Percentiles rank a stretch among this genome's conserved stretches.
phyloP scores from a whole-genome alignment of 2,329 filamentous ascomycete genomes.

The Apiospora phragmitis region DNA sequence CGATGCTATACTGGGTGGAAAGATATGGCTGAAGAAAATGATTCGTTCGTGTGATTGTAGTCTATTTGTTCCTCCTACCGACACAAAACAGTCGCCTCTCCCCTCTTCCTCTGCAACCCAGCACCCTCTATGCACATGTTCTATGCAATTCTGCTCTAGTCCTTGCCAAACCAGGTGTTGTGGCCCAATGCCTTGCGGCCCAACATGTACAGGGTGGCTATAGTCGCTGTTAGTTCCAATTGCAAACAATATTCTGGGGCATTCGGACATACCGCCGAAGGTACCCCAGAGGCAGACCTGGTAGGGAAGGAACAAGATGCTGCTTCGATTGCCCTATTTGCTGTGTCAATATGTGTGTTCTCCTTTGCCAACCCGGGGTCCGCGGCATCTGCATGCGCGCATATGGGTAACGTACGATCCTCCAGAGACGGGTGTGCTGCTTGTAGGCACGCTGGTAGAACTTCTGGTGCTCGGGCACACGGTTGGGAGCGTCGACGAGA shows the following conservation, averaged over 20 bases:
- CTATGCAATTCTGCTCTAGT: slow-evolving; percentile 35
- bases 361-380: not conserved
- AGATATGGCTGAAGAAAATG: not conserved
- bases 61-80: slow-evolving; percentile 17
- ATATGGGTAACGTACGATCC: slow-evolving; percentile 62
- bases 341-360: slow-evolving; percentile 24
- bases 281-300: slow-evolving; percentile 63
- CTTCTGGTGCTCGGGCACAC: slow-evolving; percentile 73
- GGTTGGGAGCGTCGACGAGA: slow-evolving; percentile 72
- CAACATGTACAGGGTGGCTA: slow-evolving; percentile 69
- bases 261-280: slow-evolving; percentile 55
- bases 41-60: slow-evolving; percentile 15
- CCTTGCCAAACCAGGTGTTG: slow-evolving; percentile 74
- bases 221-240: slow-evolving; percentile 20
- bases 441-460: slow-evolving; percentile 74
- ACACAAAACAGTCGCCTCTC: slow-evolving; percentile 18
- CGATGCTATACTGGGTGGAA: not conserved
- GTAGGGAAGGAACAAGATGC: slow-evolving; percentile 67
- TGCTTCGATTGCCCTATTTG: slow-evolving; percentile 64
- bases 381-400: slow-evolving; percentile 9
- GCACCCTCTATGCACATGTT: slow-evolving; percentile 19
- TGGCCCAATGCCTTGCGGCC: slow-evolving; percentile 72
- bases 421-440: slow-evolving; percentile 69
- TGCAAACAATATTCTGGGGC: not conserved
- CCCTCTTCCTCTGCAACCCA: slow-evolving; percentile 22